These are phyloP conservation scores for Orobanche coerulescens DNA, from an alignment of 257 asterid species.

Conservation along the genomic window DNA sequence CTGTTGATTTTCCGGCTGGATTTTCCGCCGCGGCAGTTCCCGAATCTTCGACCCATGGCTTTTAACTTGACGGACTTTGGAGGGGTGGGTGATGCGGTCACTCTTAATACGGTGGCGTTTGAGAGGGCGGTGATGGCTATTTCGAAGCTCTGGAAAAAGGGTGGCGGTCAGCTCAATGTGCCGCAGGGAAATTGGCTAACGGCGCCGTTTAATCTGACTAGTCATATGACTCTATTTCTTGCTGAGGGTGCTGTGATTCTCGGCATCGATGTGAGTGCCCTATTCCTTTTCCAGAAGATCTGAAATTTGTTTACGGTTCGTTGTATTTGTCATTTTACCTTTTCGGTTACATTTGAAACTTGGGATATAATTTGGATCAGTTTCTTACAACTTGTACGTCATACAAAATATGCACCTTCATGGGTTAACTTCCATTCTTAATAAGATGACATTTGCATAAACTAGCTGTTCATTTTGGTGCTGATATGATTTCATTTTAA, in stretches of 20 bases:
- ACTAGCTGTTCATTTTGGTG: neutral
- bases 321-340: neutral
- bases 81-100: slow-evolving; percentile 69
- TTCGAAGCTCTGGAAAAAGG: slow-evolving; percentile 47
- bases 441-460: neutral
- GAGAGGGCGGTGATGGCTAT: slow-evolving; percentile 57
- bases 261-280: slow-evolving; percentile 57
- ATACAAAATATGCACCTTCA: neutral
- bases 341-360: neutral
- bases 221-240: slow-evolving; percentile 79
- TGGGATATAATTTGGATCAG: neutral
- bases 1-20: slow-evolving; percentile 31
- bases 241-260: slow-evolving; percentile 71
- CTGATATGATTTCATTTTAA: slow-evolving; percentile 16
- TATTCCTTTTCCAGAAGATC: neutral
- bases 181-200: slow-evolving; percentile 78
- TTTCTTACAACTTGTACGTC: neutral
- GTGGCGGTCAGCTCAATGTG: slow-evolving; percentile 80
- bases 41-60: slow-evolving; percentile 43
- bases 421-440: neutral
- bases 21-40: slow-evolving; percentile 30
- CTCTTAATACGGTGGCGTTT: slow-evolving; percentile 63
- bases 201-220: slow-evolving; percentile 81
- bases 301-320: slow-evolving; percentile 10
- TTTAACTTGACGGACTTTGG: slow-evolving; percentile 78